Evolutionary conservation across 1,284 basidiomycete genomes (phyloP).

Genomic region (Ceratobasidium papillatum): DNA sequence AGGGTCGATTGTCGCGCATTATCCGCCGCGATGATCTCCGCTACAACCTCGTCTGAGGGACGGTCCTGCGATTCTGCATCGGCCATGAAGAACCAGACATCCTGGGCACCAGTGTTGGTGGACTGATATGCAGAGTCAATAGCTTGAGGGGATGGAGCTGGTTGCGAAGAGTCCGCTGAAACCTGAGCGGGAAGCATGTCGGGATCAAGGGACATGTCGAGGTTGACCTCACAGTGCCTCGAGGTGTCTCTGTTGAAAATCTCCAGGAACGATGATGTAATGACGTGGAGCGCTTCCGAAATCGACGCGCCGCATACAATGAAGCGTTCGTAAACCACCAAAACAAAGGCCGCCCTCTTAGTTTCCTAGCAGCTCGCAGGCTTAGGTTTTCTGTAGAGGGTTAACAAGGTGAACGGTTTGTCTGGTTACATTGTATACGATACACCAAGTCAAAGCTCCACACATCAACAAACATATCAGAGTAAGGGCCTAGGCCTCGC

Average conservation of each 20-base stretch:
- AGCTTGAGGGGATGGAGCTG: background rate
- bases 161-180: constrained; percentile 7
- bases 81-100: constrained; percentile 36
- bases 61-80: constrained; percentile 10
- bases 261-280: constrained; percentile 1
- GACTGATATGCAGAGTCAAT: background rate
- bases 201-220: constrained; percentile 26
- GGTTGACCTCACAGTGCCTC: background rate
- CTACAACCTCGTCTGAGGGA: background rate
- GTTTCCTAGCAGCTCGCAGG: no score
- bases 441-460: background rate
- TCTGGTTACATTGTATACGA: background rate
- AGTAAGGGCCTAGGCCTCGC: background rate
- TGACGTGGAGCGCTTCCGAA: background rate
- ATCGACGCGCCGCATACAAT: background rate
- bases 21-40: background rate
- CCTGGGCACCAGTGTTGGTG: constrained; percentile 5
- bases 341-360: no score
- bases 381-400: no score
- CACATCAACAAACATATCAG: background rate
- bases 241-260: constrained; percentile 5
- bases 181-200: constrained; percentile 11
- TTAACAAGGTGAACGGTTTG: no score
- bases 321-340: background rate
- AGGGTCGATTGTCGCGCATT: constrained; percentile 15